Evolutionary conservation across 768 basidiomycete species (phyloP).

Genomic region (Suillus hirtellus): DNA sequence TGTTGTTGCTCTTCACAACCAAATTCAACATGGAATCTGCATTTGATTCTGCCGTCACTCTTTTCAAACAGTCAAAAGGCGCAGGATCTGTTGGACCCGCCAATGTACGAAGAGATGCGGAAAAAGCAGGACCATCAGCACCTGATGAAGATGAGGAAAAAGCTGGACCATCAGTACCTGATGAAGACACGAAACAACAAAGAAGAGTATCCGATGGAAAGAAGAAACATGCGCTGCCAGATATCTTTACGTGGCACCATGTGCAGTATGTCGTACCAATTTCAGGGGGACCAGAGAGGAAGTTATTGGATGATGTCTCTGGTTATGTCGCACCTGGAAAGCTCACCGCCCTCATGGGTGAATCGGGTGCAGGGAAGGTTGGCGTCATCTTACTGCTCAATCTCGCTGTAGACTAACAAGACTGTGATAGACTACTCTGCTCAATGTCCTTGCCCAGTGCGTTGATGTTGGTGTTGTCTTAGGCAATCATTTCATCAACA

Average conservation of each 20-base stretch:
- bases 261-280: conserved; percentile 59
- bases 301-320: conserved; percentile 68
- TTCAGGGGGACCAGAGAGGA: conserved; percentile 38
- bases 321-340: conserved; percentile 85
- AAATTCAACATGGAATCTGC: conserved; percentile 47
- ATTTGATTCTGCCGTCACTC: conserved; percentile 44
- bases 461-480: conserved; percentile 38
- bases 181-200: not conserved
- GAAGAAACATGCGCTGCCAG: conserved; percentile 36
- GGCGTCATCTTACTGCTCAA: conserved; percentile 21
- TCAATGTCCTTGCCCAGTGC: conserved; percentile 48
- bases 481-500: conserved; percentile 47
- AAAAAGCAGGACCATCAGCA: conserved; percentile 25
- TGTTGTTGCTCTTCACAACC: conserved; percentile 56
- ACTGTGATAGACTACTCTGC: conserved; percentile 44
- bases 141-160: no score
- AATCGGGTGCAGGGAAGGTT: conserved; percentile 50
- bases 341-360: conserved; percentile 78
- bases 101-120: conserved; percentile 29
- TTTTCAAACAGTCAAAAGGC: conserved; percentile 60
- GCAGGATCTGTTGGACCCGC: conserved; percentile 27
- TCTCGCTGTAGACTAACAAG: not conserved
- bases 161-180: not conserved
- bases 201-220: conserved; percentile 2
- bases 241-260: conserved; percentile 81